Evolutionary conservation across 1,139 yeast genomes (phyloP).

Genomic region (Kodamaea sp.): DNA sequence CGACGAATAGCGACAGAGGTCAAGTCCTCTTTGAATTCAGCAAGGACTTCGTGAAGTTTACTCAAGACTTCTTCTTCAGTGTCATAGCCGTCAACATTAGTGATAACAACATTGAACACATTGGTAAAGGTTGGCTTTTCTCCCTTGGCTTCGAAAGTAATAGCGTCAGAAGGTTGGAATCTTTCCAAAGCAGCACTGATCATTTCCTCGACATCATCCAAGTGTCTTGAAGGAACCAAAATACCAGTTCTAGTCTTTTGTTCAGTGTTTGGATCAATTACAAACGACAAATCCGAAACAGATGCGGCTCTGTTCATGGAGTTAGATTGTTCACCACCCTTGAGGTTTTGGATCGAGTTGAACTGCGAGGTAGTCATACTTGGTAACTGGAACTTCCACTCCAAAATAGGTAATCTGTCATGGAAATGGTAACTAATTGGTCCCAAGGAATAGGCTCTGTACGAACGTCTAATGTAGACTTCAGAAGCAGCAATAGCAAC

Average conservation of each 20-base stretch:
- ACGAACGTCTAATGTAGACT: constrained; percentile 94
- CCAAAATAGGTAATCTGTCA: constrained; percentile 66
- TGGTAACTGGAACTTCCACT: constrained; percentile 92
- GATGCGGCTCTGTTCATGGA: constrained; percentile 83
- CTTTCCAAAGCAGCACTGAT: constrained; percentile 74
- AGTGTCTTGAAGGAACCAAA: constrained; percentile 75
- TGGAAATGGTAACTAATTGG: constrained; percentile 66
- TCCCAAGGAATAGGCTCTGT: constrained; percentile 90
- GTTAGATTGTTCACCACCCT: constrained; percentile 29
- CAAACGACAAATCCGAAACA: constrained; percentile 86
- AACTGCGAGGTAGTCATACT: constrained; percentile 66
- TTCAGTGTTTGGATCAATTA: constrained; percentile 64
- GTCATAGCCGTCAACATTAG: constrained; percentile 70
- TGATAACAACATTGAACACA: constrained; percentile 78
- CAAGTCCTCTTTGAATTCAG: constrained; percentile 70
- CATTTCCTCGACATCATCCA: constrained; percentile 88
- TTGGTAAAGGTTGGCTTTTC: constrained; percentile 53
- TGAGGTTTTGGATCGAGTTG: constrained; percentile 59
- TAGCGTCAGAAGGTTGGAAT: constrained; percentile 52
- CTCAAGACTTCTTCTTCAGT: constrained; percentile 69
- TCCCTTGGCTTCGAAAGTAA: constrained; percentile 40
- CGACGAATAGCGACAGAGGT: constrained; percentile 78
- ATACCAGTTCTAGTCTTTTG: constrained; percentile 78
- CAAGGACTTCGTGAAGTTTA: constrained; percentile 65
- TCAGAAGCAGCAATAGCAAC: constrained; percentile 96